Conservation (phyloP, 2,329 filamentous ascomycete genomes). For the Fusarium sp. region DNA sequence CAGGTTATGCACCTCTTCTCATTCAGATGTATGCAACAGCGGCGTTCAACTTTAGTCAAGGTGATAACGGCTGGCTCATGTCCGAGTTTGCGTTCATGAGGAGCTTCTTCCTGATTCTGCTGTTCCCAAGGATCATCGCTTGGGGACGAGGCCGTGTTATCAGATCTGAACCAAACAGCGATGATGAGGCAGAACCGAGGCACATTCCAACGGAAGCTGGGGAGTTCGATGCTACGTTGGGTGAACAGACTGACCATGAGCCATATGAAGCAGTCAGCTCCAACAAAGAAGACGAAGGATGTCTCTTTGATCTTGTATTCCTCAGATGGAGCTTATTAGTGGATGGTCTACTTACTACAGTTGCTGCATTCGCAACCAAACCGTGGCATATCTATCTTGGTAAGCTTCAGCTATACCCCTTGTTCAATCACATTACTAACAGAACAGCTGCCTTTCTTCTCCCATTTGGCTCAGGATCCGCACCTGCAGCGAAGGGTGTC, state of each 20-base stretch:
- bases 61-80: constrained; percentile 68
- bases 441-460: constrained; percentile 69
- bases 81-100: constrained; percentile 66
- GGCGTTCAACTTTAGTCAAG: constrained; percentile 65
- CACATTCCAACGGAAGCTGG: constrained; percentile 53
- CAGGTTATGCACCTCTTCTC: constrained; percentile 73
- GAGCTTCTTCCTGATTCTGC: constrained; percentile 65
- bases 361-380: too few relatives aligned
- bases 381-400: constrained; percentile 77
- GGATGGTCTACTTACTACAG: constrained; percentile 72
- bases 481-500: constrained; percentile 77
- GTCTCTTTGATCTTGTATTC: constrained; percentile 75
- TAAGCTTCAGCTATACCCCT: too few relatives aligned
- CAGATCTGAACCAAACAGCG: background rate
- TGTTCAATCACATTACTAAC: too few relatives aligned
- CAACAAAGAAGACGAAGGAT: constrained; percentile 58
- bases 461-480: constrained; percentile 76
- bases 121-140: constrained; percentile 65
- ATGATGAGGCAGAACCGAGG: constrained; percentile 14
- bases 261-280: constrained; percentile 51
- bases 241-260: constrained; percentile 58
- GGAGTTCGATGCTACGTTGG: constrained; percentile 56
- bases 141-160: constrained; percentile 51
- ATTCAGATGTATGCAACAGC: constrained; percentile 70
- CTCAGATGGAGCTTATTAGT: constrained; percentile 73